A percentile compares a stretch with the other conserved stretches of the same genome.
These are phyloP conservation scores for Agastache rugosa DNA, from an alignment of 257 asterid genomes.

Conservation along the genomic window DNA sequence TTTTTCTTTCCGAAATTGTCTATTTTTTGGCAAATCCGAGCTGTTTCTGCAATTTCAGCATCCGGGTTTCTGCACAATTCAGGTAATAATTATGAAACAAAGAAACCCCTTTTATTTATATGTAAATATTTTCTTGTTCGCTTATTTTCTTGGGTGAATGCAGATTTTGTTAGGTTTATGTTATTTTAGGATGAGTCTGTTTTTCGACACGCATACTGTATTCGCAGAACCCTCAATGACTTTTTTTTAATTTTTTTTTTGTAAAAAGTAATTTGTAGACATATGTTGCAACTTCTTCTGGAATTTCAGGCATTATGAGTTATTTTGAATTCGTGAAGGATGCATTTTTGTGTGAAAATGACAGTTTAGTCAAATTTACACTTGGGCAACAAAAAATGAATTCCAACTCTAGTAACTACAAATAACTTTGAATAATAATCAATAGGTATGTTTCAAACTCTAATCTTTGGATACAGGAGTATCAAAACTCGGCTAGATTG, in stretches of 20 bases:
- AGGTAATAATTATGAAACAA: slow-evolving; percentile 38
- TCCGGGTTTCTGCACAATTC: slow-evolving; percentile 37
- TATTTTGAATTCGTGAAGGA: neutral
- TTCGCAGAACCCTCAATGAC: slow-evolving; percentile 22
- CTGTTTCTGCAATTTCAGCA: slow-evolving; percentile 40
- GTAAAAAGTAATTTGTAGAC: slow-evolving; percentile 5
- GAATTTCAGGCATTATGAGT: slow-evolving; percentile 6
- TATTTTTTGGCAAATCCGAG: slow-evolving; percentile 42
- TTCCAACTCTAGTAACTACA: slow-evolving; percentile 23
- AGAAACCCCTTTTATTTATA: slow-evolving; percentile 2
- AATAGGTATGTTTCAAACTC: slow-evolving; percentile 5
- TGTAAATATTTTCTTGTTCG: neutral
- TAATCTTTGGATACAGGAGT: slow-evolving; percentile 11
- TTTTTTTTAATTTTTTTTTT: neutral
- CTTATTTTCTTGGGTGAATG: slow-evolving; percentile 12
- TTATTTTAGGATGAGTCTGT: slow-evolving; percentile 21
- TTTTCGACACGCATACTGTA: slow-evolving; percentile 1
- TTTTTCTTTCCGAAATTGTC: slow-evolving; percentile 26
- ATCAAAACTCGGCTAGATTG: slow-evolving; percentile 21
- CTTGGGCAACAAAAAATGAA: slow-evolving; percentile 17
- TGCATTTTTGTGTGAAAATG: slow-evolving; percentile 18
- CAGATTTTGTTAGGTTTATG: slow-evolving; percentile 33
- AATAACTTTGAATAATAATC: neutral
- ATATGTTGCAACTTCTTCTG: slow-evolving; percentile 3
- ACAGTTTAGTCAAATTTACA: slow-evolving; percentile 3